Conservation (phyloP, 306 rosid species). For the Lagenaria siceraria region DNA sequence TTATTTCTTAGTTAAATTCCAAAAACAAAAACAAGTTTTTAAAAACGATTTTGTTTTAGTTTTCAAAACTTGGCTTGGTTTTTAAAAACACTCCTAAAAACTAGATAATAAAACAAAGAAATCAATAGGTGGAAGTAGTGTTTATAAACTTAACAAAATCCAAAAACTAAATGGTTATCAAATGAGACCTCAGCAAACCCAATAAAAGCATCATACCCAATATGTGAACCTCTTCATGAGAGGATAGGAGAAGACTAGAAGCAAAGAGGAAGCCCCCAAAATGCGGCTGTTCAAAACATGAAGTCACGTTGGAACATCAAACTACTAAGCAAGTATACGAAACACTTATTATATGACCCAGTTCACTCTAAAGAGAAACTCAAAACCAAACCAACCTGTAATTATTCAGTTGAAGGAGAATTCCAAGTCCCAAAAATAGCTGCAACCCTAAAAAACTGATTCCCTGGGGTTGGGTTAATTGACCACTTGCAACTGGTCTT, state of each 20-base stretch:
- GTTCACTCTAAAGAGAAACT: background rate
- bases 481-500: slow-evolving; percentile 88
- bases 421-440: slow-evolving; percentile 74
- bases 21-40: no score
- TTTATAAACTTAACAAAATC: no score
- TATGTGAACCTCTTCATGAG: slow-evolving; percentile 86
- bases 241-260: slow-evolving; percentile 90
- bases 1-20: no score
- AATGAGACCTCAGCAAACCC: background rate
- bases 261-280: slow-evolving; percentile 84
- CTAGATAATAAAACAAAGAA: no score
- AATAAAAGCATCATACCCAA: slow-evolving; percentile 40
- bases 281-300: slow-evolving; percentile 36
- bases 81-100: no score
- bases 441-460: slow-evolving; percentile 81
- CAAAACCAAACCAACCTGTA: slow-evolving; percentile 48
- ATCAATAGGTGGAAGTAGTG: no score
- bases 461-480: slow-evolving; percentile 77
- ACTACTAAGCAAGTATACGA: background rate
- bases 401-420: slow-evolving; percentile 72
- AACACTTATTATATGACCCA: background rate
- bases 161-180: no score
- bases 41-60: no score
- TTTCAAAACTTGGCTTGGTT: no score
- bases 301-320: slow-evolving; percentile 6